A percentile compares a stretch with the other conserved stretches of the same genome.
Evolutionary conservation across 305 asterid species (phyloP).

Genomic region (Fraxinus albicans): DNA sequence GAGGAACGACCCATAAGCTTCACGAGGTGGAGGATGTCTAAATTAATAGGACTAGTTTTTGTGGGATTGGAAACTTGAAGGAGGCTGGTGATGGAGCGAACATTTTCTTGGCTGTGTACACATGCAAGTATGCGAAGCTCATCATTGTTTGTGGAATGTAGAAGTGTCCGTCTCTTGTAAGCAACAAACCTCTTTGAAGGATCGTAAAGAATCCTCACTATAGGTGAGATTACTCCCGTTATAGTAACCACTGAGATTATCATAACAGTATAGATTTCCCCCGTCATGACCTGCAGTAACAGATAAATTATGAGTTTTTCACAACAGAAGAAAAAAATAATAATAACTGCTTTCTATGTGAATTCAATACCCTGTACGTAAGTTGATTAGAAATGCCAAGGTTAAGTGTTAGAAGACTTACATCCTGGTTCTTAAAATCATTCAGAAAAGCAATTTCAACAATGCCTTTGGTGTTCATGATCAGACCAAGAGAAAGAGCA

Average conservation of each 20-base stretch:
- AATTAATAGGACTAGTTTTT: slow-evolving; percentile 41
- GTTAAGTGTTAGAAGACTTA: slow-evolving; percentile 21
- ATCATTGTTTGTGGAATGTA: slow-evolving; percentile 46
- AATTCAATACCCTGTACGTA: neutral
- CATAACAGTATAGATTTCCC: slow-evolving; percentile 53
- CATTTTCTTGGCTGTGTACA: slow-evolving; percentile 52
- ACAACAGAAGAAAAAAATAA: neutral
- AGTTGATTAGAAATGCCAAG: neutral
- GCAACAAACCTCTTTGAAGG: slow-evolving; percentile 62
- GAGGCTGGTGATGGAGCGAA: slow-evolving; percentile 45
- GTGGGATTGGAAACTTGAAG: slow-evolving; percentile 51
- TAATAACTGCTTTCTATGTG: neutral
- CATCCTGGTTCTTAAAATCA: slow-evolving; percentile 40
- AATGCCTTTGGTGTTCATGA: slow-evolving; percentile 74
- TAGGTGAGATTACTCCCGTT: slow-evolving; percentile 58
- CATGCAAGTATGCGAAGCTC: slow-evolving; percentile 63
- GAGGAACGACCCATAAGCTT: slow-evolving; percentile 60
- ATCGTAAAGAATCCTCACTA: slow-evolving; percentile 54
- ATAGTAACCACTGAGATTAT: slow-evolving; percentile 45
- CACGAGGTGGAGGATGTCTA: slow-evolving; percentile 56
- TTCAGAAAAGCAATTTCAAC: slow-evolving; percentile 58
- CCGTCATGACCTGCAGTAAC: slow-evolving; percentile 41
- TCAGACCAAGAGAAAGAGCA: slow-evolving; percentile 64
- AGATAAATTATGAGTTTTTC: neutral
- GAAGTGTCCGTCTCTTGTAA: slow-evolving; percentile 60